A percentile compares a stretch with the other conserved stretches of the same genome.
Evolutionary conservation across 192 early-diverging fungal genomes (phyloP).

Genomic region (Coemansia erecta): DNA sequence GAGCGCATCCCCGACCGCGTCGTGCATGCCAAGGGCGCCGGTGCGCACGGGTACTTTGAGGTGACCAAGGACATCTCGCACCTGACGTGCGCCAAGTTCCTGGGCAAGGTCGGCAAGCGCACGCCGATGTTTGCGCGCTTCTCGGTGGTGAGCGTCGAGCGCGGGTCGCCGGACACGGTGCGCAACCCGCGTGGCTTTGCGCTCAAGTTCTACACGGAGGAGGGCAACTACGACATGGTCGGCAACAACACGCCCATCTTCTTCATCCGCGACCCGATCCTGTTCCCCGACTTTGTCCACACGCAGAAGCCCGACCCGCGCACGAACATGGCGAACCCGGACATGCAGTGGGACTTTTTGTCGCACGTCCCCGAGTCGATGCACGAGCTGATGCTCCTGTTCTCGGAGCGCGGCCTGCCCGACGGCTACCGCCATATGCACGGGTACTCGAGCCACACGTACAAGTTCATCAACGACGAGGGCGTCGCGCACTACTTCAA

Average conservation of each 20-base stretch:
- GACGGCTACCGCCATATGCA: slow-evolving; percentile 67
- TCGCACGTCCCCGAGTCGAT: slow-evolving; percentile 62
- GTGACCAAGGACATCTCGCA: no score
- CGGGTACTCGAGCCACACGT: slow-evolving; percentile 70
- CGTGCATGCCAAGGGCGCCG: no score
- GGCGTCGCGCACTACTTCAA: slow-evolving; percentile 71
- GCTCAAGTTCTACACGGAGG: slow-evolving; percentile 74
- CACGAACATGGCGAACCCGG: slow-evolving; percentile 53
- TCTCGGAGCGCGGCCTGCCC: slow-evolving; percentile 74
- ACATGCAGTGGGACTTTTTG: slow-evolving; percentile 65
- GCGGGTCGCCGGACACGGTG: slow-evolving; percentile 64
- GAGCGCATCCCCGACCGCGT: slow-evolving; percentile 69
- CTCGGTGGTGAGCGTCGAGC: slow-evolving; percentile 63
- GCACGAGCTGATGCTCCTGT: slow-evolving; percentile 67
- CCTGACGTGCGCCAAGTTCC: slow-evolving; percentile 68
- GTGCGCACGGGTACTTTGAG: no score
- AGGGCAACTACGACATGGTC: slow-evolving; percentile 79
- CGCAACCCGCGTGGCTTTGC: slow-evolving; percentile 72
- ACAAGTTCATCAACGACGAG: slow-evolving; percentile 61
- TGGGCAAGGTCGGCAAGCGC: slow-evolving; percentile 60
- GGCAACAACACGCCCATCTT: slow-evolving; percentile 81
- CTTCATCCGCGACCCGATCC: slow-evolving; percentile 62
- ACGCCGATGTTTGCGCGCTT: slow-evolving; percentile 69
- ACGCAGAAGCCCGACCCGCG: slow-evolving; percentile 64
- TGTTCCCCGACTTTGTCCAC: slow-evolving; percentile 57